Base-by-base conservation (phyloP, 257 asterid genomes). In the Oldenlandia corymbosa region DNA sequence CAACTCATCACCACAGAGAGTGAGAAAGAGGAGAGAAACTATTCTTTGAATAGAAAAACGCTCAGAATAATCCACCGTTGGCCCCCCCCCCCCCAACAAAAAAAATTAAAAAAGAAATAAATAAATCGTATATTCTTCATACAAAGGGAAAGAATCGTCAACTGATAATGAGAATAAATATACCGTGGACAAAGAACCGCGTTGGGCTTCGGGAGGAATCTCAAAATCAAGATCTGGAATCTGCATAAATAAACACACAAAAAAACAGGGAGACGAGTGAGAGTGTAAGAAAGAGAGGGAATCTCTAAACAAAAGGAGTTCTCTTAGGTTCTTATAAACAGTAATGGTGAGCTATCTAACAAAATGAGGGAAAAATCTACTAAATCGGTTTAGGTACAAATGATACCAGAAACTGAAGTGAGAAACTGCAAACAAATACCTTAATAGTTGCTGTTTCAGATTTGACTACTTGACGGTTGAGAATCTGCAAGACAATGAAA, bases 201-300 rank as follows among this genome's bases (percentile, higher is more conserved):
- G 85, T 79, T 93, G 97, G 69, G 99, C 90, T 77, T 93, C 99
- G 0, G 95, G 95, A 49, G 97, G 99, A 65, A 93, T 90, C 85
- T 90, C 97, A 65, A 93, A 87, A 71, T 87, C 95, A 66, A 93
- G 78, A 73, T 90, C 96, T 36, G 97, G 97, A 50, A 93, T 84
- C 99, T 93, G 85, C 68, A 76, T n/a, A 67, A 36, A 68, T 37
- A 62, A 42, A 61, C 41, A 56, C 39, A 7, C 53, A 17, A n/a
- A n/a, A n/a, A n/a, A n/a, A n/a, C n/a, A n/a, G n/a, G n/a, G n/a
- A n/a, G n/a, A n/a, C n/a, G n/a, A n/a, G n/a, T n/a, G n/a, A n/a
- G n/a, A n/a, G n/a, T n/a, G n/a, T n/a, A n/a, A n/a, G n/a, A n/a
- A n/a, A n/a, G n/a, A n/a, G n/a, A 21, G 46, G 52, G 47, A 31